Evolutionary conservation across 768 basidiomycete genomes (phyloP), one percentile per base, ranked within the genome.

Genomic region (Coprinellus micaceus): DNA sequence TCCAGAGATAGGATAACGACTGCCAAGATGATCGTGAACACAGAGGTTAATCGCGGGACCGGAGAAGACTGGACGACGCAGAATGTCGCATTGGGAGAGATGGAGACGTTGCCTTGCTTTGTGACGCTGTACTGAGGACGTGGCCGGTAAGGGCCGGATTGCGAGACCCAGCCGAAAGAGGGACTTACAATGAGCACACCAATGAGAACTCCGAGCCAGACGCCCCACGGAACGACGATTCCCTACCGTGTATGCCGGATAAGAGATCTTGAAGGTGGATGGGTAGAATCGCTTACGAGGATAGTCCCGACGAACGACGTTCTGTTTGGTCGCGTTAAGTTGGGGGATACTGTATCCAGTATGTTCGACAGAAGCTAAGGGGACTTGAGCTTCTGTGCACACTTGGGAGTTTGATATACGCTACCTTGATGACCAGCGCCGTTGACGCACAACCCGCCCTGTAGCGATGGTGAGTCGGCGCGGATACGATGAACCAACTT

Each of bases 71-170:
- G 26, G 6, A 71, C 61, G n/a, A 68, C 54, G 48, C 70, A 72
- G 55, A 64, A 68, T 12, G 68, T 70, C 22, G 64, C 55, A 45
- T 72, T 70, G 4, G 58, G 59, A 19, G 69, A 70, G 36, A 69
- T 36, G 10, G 43, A 36, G 9, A 71, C 64, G 24, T 60, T 48
- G 11, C 59, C 53, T 26, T 60, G 21, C 58, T 70, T 61, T 15
- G 61, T 63, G 4, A 68, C 36, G 24, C 58, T 66, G 47, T 63
- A 70, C 69, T 72, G 36, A 30, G 13, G 26, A n/a, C 46, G 45
- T 24, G 28, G 15, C 13, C 17, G 26, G 25, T 24, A 11, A 43
- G 11, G 47, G 11, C 26, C 4, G 24, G 36, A 36, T 33, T 41
- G n/a, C 5, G 9, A 12, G 47, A 10, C 47, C 19, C 11, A 1